A percentile compares a stretch with the other conserved stretches of the same genome.
Conservation (phyloP, 768 basidiomycete species). For the Lactarius evosmus region DNA sequence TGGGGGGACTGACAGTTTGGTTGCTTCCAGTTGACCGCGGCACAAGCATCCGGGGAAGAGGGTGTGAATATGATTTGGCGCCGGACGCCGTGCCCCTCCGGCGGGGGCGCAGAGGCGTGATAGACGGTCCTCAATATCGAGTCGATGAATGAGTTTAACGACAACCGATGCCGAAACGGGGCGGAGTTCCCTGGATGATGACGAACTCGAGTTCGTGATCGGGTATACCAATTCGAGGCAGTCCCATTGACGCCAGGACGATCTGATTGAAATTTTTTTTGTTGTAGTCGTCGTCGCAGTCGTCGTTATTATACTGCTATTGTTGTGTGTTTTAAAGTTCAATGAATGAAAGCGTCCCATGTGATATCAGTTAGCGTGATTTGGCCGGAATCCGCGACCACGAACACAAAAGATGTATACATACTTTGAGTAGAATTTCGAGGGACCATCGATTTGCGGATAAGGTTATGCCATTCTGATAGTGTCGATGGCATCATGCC, state of each 20-base stretch:
- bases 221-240: constrained; percentile 86
- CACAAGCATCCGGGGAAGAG: constrained; percentile 86
- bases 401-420: constrained; percentile 29
- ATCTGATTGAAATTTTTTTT: constrained; percentile 41
- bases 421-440: constrained; percentile 69
- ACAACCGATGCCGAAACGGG: constrained; percentile 50
- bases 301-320: too few species aligned
- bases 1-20: constrained; percentile 75
- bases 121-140: constrained; percentile 82
- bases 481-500: constrained; percentile 28
- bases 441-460: constrained; percentile 64
- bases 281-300: too few species aligned
- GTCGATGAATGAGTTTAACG: constrained; percentile 83
- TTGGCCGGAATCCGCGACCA: constrained; percentile 11
- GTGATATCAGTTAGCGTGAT: constrained; percentile 11
- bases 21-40: constrained; percentile 97
- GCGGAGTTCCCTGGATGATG: constrained; percentile 41
- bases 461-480: constrained; percentile 46
- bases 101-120: constrained; percentile 52
- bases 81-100: constrained; percentile 48
- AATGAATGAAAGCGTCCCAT: constrained; percentile 9
- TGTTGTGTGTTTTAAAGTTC: constrained; percentile 19
- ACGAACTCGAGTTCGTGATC: constrained; percentile 37
- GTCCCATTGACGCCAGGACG: constrained; percentile 59
- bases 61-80: constrained; percentile 90